These are phyloP conservation scores for Amyloporia xantha DNA, from an alignment of 768 basidiomycete genomes.

Conservation along the genomic window DNA sequence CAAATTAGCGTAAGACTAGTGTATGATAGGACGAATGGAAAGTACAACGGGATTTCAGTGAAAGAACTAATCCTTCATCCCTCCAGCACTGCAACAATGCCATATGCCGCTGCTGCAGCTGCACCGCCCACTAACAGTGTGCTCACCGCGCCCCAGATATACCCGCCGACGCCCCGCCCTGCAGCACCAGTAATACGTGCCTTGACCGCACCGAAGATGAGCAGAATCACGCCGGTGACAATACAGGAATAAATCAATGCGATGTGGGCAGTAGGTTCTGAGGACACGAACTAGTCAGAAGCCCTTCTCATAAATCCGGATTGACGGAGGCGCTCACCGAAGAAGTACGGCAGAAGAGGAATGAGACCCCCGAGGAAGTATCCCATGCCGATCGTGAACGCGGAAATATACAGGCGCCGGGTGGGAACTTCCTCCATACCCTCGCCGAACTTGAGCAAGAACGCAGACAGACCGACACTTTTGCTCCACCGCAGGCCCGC, in stretches of 20 bases:
- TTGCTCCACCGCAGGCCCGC: conserved; percentile 59
- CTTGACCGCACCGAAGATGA: conserved; percentile 90
- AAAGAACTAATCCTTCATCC: too few species aligned
- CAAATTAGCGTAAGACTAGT: too few species aligned
- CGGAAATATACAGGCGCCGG: conserved; percentile 79
- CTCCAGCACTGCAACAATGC: conserved; percentile 32
- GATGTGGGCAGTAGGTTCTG: conserved; percentile 52
- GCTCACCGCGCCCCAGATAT: conserved; percentile 81
- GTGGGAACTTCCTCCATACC: conserved; percentile 90
- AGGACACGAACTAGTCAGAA: background rate
- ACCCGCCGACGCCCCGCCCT: conserved; percentile 55
- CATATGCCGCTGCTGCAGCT: conserved; percentile 74
- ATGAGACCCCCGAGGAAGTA: conserved; percentile 92
- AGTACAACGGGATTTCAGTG: too few species aligned
- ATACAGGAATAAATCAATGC: conserved; percentile 69
- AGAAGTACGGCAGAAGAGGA: conserved; percentile 90
- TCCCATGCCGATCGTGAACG: conserved; percentile 91
- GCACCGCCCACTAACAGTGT: conserved; percentile 87
- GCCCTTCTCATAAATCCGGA: background rate
- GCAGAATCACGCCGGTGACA: conserved; percentile 77
- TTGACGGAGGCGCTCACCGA: conserved; percentile 29
- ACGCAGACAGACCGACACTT: conserved; percentile 84
- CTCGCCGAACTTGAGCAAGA: conserved; percentile 94
- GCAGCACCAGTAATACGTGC: conserved; percentile 79
- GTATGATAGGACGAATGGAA: too few species aligned